Evolutionary conservation across 441 rosid species (phyloP), one percentile per base, ranked within the genome.

Genomic region (Eugenia klotzschiana): DNA sequence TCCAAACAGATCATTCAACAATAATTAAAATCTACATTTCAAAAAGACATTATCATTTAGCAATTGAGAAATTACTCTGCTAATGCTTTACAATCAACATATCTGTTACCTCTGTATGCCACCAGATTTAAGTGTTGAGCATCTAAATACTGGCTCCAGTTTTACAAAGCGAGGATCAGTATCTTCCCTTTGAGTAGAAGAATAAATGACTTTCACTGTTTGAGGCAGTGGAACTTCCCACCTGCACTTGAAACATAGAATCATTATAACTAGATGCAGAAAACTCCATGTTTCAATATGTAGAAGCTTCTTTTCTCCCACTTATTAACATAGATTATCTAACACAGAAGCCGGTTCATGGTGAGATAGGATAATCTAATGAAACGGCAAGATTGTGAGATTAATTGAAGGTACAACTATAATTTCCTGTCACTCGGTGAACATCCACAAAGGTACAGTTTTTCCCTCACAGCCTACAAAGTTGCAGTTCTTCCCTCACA

Each of bases 211-310:
- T 88, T 91, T 90, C 83, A 92, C 85, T 27, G 91, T 84, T 80
- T 79, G 90, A 82, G 94, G 98, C 91, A 90, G 89, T 87, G 98
- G 98, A 88, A 95, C 92, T 91, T 97, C 98, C 99, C 99, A 97
- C 91, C 98, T 94, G 92, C 94, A 91, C 81, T 84, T 79, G 81
- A 83, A 77, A 79, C 74, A 37, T 69, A 54, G 77, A 73, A 85
- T 85, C 29, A 85, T 86, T 55, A 89, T 22, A 64, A 79, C 53
- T 23, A 50, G 29, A 60, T 51, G 82, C 79, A 58, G 29, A 79
- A 80, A 64, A 18, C 14, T 33, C 43, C 14, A 23, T 10, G 0
- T 33, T 64, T 33, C 43, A 80, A 18, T 40, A 10, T 8, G 46
- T 54, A 51, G 37, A 79, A 80, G 41, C n/a, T 49, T 54, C 81